Conservation (phyloP, 139 green algal genomes). For the Coccomyxa sp. region DNA sequence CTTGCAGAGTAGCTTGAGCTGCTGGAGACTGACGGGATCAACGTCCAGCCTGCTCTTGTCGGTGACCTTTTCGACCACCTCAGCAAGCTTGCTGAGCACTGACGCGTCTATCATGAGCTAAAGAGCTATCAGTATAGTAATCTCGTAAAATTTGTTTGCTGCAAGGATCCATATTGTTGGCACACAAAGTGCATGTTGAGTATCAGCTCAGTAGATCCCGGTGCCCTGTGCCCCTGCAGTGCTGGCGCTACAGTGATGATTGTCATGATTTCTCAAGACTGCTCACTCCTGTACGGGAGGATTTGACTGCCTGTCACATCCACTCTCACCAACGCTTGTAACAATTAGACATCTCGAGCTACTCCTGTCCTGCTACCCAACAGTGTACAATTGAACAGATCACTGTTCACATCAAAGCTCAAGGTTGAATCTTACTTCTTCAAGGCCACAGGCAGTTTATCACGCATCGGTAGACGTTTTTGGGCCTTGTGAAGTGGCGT, state of each 20-base stretch:
- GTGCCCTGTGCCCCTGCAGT: neutral
- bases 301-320: too few species aligned
- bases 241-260: neutral
- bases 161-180: neutral
- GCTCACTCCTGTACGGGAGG: too few species aligned
- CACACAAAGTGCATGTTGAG: neutral
- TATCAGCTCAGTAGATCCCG: neutral
- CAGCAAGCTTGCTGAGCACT: neutral
- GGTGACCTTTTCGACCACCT: slow-evolving; percentile 20
- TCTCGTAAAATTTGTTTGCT: neutral
- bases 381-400: too few species aligned
- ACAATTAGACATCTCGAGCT: too few species aligned
- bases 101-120: neutral
- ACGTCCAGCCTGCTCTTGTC: slow-evolving; percentile 11
- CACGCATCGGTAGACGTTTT: too few species aligned
- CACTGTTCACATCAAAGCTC: too few species aligned
- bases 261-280: too few species aligned
- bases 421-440: too few species aligned
- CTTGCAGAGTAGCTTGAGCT: slow-evolving; percentile 27
- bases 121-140: neutral
- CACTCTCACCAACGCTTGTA: too few species aligned
- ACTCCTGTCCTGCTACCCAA: too few species aligned
- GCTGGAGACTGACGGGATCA: neutral
- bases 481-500: too few species aligned
- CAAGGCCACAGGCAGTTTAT: too few species aligned